These are phyloP conservation scores for Perkinsus marinus DNA, from an alignment of 169 alveolate genomes.

Conservation along the genomic window DNA sequence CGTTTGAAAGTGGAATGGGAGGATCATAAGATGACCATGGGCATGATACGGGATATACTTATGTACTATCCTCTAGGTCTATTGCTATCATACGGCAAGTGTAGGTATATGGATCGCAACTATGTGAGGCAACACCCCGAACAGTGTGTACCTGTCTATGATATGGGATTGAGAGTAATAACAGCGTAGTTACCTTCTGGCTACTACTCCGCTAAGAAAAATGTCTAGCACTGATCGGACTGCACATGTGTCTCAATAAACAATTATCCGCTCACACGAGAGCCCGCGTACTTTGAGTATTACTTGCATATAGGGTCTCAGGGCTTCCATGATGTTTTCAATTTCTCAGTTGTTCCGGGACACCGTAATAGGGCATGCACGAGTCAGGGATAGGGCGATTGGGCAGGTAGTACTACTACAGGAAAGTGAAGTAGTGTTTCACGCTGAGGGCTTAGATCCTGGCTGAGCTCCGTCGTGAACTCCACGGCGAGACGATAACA, in stretches of 20 bases:
- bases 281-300: too few relatives aligned
- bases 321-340: too few relatives aligned
- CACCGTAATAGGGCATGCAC: not conserved
- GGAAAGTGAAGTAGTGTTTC: too few relatives aligned
- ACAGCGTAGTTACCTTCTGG: too few relatives aligned
- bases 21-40: conserved; percentile 8
- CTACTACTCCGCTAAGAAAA: too few relatives aligned
- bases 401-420: not conserved
- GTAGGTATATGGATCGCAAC: conserved; percentile 9
- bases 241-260: too few relatives aligned
- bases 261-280: too few relatives aligned
- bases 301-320: too few relatives aligned
- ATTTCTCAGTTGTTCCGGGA: not conserved
- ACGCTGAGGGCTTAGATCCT: not conserved
- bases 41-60: conserved; percentile 8
- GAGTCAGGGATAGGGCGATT: not conserved
- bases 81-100: too few relatives aligned
- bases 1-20: not conserved
- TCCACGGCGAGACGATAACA: not conserved
- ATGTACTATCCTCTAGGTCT: too few relatives aligned
- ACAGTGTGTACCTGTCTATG: not conserved
- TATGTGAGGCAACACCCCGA: not conserved
- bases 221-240: too few relatives aligned
- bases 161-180: not conserved
- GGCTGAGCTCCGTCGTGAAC: not conserved